Base-by-base conservation (phyloP, 75 land plant species). In the Ceratopteris richardii region DNA sequence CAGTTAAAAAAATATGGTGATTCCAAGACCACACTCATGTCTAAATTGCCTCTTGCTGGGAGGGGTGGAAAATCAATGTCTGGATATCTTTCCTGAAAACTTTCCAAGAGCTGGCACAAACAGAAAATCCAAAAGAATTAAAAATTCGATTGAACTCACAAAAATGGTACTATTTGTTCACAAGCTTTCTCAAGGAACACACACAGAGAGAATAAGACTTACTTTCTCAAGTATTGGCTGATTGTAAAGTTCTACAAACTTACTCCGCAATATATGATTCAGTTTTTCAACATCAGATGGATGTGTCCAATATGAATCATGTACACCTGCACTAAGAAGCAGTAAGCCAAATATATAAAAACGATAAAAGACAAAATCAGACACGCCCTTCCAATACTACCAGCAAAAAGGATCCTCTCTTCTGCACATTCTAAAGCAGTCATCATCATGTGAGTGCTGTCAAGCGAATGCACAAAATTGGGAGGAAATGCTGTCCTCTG, bases 371-470 rank as follows among this genome's bases (percentile, higher is more conserved):
- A 46, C 18, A 18, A 21, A 18, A 17, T 3, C 3, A 17, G 3
- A 4, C 3, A 46, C 4, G 14, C 5, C 5, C 3, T 21, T 5
- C 14, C 50, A n/a, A 46, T 17, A 6, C 19, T 56, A 93, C 98
- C 98, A 81, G 97, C 97, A 77, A 91, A 91, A 48, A 62, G 52
- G 56, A 86, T 66, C 25, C 91, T 87, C 27, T 75, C 80, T 39
- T 82, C 65, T 29, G 75, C 46, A 54, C 91, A 91, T 33, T 87
- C 81, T 51, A 87, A 31, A 10, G 97, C 92, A 50, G 91, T 91
- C 88, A 91, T 83, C 97, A 91, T 86, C 97, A 91, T 91, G 61
- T 91, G 97, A 39, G 97, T 77, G 40, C 91, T 81, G 77, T 91
- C 97, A 24, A 91, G 79, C 0, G 97, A 91, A 43, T 91, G 97